These are phyloP conservation scores for Agapanthus africanus DNA, from an alignment of 106 monocot genomes.

Conservation along the genomic window DNA sequence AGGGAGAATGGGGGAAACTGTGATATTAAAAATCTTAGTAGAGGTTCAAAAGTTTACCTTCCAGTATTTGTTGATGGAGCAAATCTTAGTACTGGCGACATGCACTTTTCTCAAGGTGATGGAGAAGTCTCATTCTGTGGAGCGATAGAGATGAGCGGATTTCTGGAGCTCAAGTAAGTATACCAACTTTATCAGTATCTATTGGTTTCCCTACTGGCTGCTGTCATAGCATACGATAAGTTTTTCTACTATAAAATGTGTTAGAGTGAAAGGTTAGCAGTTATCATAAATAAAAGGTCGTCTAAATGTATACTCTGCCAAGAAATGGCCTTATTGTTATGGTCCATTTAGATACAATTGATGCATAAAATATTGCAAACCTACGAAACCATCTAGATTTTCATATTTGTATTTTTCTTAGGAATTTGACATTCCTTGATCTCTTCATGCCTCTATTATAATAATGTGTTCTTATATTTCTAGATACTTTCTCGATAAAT, in stretches of 20 bases:
- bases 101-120: constrained; percentile 96
- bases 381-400: not conserved
- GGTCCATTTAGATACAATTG: no score
- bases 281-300: no score
- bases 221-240: no score
- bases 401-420: not conserved
- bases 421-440: not conserved
- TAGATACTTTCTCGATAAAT: not conserved
- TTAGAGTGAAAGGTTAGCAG: not conserved
- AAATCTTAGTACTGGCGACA: constrained; percentile 80
- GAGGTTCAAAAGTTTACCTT: constrained; percentile 85
- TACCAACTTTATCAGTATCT: not conserved
- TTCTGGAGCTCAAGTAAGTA: constrained; percentile 77
- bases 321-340: no score
- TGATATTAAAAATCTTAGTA: constrained; percentile 92
- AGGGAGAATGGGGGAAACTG: constrained; percentile 95
- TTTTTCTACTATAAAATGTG: no score
- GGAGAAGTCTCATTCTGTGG: constrained; percentile 91
- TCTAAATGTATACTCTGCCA: no score
- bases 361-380: no score
- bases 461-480: not conserved
- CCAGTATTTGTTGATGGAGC: constrained; percentile 90
- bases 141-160: constrained; percentile 96
- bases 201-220: not conserved
- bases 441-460: not conserved